Base-by-base conservation (phyloP, 1,139 yeast genomes). In the Yamadazyma spencermartinsiae region DNA sequence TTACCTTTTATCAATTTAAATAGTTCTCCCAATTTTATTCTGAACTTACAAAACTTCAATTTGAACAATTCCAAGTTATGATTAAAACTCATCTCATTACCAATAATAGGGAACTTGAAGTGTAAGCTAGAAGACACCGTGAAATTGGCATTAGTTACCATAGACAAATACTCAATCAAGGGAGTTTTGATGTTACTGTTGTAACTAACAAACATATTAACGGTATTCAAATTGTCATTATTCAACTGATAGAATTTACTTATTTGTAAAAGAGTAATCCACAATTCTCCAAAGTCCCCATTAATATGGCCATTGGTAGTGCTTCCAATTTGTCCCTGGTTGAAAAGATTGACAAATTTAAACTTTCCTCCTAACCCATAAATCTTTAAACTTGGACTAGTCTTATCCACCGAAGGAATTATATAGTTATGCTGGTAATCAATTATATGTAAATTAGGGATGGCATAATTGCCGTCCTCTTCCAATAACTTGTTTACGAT, bases 361-460 rank as follows among this genome's bases (percentile, higher is more conserved):
- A 84, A 57, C 10, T 84, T 74, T 2, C 94, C 95, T 2, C 94
- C 90, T 3, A 86, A 54, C 0, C 94, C 95, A 41, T 82, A 72
- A 23, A 86, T 58, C 31, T 81, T 71, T 29, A 86, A 57, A 40
- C 56, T 57, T 2, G 70, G 68, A 28, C 69, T 68, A 27, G 73
- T 63, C 2, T 70, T 74, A 4, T 16, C 15, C 11, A 30, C 34
- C 4, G 73, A 58, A 18, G 55, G 49, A 6, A 80, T 52, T 3
- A 68, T 66, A 44, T 67, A 71, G 19, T 71, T 55, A 27, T 62
- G 62, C 30, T 64, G 62, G 52, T 85, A 90, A 55, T 84, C 90
- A 32, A 86, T 67, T 7, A 86, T 58, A 50, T 65, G 61, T 40
- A 86, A 61, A 53, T 86, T 85, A 10, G 79, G 76, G 4, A 86